phyloP scores from a whole-genome alignment of 768 basidiomycete species.

The Lyophyllum decastes region DNA sequence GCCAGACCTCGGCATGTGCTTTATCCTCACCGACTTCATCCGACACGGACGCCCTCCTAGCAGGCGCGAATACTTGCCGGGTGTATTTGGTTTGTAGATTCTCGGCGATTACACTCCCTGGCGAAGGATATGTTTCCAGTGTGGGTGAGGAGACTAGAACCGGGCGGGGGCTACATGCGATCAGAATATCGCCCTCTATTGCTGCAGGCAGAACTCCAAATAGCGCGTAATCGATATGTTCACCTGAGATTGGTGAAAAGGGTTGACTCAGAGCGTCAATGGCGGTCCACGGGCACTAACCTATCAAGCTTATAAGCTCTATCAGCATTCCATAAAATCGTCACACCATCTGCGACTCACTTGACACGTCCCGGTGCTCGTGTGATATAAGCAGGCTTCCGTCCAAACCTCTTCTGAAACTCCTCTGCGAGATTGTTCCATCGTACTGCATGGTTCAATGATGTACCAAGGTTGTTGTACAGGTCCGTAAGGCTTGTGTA shows the following conservation, averaged over 20 bases:
- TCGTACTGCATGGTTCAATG: constrained; percentile 55
- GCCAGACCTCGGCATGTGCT: constrained; percentile 56
- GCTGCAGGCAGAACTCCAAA: constrained; percentile 88
- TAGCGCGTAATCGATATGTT: constrained; percentile 83
- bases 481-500: constrained; percentile 59
- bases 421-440: constrained; percentile 65
- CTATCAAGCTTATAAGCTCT: constrained; percentile 38
- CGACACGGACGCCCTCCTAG: constrained; percentile 25
- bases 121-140: constrained; percentile 29
- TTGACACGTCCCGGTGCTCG: constrained; percentile 84
- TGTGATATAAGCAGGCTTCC: constrained; percentile 67
- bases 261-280: neutral
- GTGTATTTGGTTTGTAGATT: constrained; percentile 64
- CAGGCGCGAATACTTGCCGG: constrained; percentile 60
- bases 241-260: constrained; percentile 42
- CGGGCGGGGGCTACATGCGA: constrained; percentile 64
- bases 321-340: neutral
- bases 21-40: constrained; percentile 35
- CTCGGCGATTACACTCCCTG: constrained; percentile 61
- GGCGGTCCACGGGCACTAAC: constrained; percentile 22
- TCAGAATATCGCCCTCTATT: constrained; percentile 80
- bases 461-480: constrained; percentile 52
- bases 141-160: constrained; percentile 18
- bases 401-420: constrained; percentile 65
- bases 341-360: constrained; percentile 36